A percentile compares a stretch with the other conserved stretches of the same genome.
Evolutionary conservation across 495 filamentous ascomycete genomes (phyloP).

Genomic region (Usnea hakonensis): DNA sequence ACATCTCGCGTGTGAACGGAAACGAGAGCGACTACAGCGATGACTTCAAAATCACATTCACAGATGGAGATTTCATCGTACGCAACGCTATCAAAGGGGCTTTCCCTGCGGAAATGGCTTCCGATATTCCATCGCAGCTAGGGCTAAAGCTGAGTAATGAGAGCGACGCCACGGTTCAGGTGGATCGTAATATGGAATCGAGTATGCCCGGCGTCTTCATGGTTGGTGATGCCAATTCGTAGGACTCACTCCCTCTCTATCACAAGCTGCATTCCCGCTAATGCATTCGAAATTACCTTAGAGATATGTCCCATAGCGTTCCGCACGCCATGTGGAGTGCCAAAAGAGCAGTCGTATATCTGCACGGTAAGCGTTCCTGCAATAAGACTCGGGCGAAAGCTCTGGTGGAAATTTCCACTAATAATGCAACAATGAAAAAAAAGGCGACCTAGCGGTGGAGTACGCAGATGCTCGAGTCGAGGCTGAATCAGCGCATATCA

Average conservation of each 20-base stretch:
- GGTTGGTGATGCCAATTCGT: slow-evolving; percentile 47
- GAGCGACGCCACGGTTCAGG: slow-evolving; percentile 32
- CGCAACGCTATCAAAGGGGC: slow-evolving; percentile 45
- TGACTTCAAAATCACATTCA: slow-evolving; percentile 48
- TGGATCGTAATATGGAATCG: slow-evolving; percentile 41
- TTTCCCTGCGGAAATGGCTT: slow-evolving; percentile 41
- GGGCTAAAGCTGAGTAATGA: slow-evolving; percentile 20
- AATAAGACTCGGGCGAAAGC: neutral
- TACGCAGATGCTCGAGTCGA: neutral
- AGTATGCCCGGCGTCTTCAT: slow-evolving; percentile 46
- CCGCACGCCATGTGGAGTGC: slow-evolving; percentile 53
- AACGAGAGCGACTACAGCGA: slow-evolving; percentile 39
- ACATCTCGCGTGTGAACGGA: slow-evolving; percentile 40
- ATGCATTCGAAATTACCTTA: neutral
- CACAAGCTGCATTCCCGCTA: too few species aligned
- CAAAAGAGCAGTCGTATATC: slow-evolving; percentile 47
- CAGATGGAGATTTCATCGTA: slow-evolving; percentile 36
- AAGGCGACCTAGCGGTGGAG: neutral
- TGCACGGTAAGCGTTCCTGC: slow-evolving; percentile 42
- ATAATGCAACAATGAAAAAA: neutral
- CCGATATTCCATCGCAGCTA: slow-evolving; percentile 21
- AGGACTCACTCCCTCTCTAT: neutral
- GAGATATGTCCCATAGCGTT: slow-evolving; percentile 50
- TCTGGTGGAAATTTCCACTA: neutral
- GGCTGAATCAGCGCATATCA: neutral